phyloP scores from a whole-genome alignment of 352 stramenopile genomes.

The Phytopythium mirpurense region DNA sequence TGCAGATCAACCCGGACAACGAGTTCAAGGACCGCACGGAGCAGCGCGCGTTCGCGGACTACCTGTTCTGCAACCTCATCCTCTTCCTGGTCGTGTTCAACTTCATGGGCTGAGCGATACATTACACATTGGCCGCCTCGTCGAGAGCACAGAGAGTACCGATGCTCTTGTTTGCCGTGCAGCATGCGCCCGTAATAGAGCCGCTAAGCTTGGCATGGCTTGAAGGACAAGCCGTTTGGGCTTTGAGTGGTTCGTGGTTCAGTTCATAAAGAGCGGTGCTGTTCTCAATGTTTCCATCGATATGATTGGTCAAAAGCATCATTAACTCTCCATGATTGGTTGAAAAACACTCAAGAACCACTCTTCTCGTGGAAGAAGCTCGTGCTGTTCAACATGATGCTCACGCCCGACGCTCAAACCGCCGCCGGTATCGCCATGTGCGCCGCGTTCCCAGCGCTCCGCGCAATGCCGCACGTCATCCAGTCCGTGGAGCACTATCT shows the following conservation, averaged over 20 bases:
- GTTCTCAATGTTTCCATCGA: too few species aligned
- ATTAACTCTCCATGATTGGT: background rate
- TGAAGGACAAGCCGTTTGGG: too few species aligned
- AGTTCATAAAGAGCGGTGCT: too few species aligned
- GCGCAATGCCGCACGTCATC: conserved; percentile 21
- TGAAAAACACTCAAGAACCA: too few species aligned
- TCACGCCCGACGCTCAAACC: background rate
- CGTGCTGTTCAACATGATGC: background rate
- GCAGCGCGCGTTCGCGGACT: conserved; percentile 88
- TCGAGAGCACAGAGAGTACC: background rate
- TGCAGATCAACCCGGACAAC: conserved; percentile 89
- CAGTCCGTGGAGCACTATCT: conserved; percentile 14
- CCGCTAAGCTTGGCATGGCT: too few species aligned
- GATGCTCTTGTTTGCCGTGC: too few species aligned
- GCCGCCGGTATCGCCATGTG: conserved; percentile 9
- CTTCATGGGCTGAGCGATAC: conserved; percentile 85
- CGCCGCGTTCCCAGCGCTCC: conserved; percentile 18
- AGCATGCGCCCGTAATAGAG: too few species aligned
- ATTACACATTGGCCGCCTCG: background rate
- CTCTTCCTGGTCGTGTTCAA: conserved; percentile 92
- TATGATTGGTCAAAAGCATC: too few species aligned
- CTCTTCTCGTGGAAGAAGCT: too few species aligned
- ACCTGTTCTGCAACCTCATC: conserved; percentile 91
- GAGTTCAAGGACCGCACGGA: conserved; percentile 77
- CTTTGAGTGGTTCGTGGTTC: too few species aligned